Conservation (phyloP, 305 asterid species). For the Fraxinus paxiana region DNA sequence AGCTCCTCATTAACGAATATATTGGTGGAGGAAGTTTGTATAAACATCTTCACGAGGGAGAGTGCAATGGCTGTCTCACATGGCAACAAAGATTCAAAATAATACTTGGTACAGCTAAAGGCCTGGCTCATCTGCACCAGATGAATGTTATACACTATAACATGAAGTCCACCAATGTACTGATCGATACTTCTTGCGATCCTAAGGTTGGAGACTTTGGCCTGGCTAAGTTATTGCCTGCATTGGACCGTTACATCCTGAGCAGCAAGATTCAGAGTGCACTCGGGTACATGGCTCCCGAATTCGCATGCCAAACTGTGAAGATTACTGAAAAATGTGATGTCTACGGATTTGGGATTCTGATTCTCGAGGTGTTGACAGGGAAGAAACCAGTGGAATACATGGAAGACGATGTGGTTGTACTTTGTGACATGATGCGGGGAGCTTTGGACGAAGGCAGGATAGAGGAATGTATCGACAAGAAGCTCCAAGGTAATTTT, state of each 20-base stretch:
- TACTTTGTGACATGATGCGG: conserved; percentile 71
- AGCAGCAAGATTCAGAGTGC: conserved; percentile 92
- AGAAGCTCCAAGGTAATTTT: conserved; percentile 44
- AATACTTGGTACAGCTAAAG: conserved; percentile 62
- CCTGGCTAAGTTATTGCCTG: conserved; percentile 58
- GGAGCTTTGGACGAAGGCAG: conserved; percentile 64
- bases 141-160: conserved; percentile 62
- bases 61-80: conserved; percentile 32
- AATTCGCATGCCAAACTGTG: conserved; percentile 73
- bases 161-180: conserved; percentile 60
- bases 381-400: conserved; percentile 82
- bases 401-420: conserved; percentile 83
- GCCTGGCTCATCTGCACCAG: conserved; percentile 63
- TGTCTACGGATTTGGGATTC: conserved; percentile 74
- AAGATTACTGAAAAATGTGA: conserved; percentile 84
- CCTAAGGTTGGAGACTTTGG: conserved; percentile 76
- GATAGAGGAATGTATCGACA: conserved; percentile 63
- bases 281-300: conserved; percentile 87
- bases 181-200: conserved; percentile 49
- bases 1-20: conserved; percentile 62
- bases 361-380: conserved; percentile 62
- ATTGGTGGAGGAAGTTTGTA: conserved; percentile 55
- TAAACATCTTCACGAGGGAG: conserved; percentile 55
- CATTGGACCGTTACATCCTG: conserved; percentile 58
- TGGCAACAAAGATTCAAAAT: conserved; percentile 67